These are phyloP conservation scores for Termitomyces sp. DNA, from an alignment of 768 basidiomycete species.

Conservation along the genomic window DNA sequence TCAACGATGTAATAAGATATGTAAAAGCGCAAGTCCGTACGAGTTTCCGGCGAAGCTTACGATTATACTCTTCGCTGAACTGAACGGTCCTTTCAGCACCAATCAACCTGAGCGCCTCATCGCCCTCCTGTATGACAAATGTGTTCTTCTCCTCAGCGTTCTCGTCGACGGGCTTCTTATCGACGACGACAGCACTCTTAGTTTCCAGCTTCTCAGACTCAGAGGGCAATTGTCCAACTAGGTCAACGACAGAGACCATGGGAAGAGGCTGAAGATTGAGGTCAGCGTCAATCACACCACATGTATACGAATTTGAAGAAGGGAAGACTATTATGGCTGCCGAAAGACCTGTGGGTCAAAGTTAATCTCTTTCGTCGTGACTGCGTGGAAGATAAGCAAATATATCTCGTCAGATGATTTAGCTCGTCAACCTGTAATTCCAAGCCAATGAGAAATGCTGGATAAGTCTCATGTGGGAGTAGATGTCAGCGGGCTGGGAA, in stretches of 20 bases:
- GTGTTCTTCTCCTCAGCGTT: slow-evolving; percentile 22
- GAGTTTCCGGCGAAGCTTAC: slow-evolving; percentile 52
- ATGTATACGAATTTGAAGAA: not conserved
- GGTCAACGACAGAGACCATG: slow-evolving; percentile 4
- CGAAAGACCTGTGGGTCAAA: not conserved
- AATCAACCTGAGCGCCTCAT: slow-evolving; percentile 61
- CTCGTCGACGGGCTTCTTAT: slow-evolving; percentile 30
- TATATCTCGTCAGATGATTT: not conserved
- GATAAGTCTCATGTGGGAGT: not conserved
- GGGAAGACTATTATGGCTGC: not conserved
- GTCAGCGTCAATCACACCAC: not conserved
- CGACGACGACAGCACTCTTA: not conserved
- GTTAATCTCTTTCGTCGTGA: not conserved
- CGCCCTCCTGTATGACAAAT: slow-evolving; percentile 40
- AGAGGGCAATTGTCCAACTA: not conserved
- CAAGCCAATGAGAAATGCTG: not conserved
- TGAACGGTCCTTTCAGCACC: slow-evolving; percentile 44
- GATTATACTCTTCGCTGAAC: slow-evolving; percentile 62
- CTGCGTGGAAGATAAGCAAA: not conserved
- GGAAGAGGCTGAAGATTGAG: not conserved
- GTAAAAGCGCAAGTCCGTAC: slow-evolving; percentile 26
- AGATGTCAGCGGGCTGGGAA: not conserved
- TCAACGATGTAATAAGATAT: not conserved
- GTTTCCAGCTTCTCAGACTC: not conserved
- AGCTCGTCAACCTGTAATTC: not conserved